Evolutionary conservation across 1,139 yeast genomes (phyloP), one percentile per base, ranked within the genome.

Genomic region (Taphrina confusa): DNA sequence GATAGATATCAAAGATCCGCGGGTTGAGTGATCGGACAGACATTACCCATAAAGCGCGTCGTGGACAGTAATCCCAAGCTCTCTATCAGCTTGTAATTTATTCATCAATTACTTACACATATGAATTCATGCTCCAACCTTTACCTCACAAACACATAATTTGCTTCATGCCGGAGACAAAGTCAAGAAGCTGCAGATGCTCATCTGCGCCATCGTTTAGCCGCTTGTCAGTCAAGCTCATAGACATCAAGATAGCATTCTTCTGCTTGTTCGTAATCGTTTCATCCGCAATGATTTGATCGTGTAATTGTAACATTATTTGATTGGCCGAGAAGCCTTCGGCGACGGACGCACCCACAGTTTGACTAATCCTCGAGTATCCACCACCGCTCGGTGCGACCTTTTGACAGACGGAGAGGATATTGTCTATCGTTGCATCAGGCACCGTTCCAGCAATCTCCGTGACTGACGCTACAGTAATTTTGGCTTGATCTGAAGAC

Each of bases 401-500:
- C 16, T 31, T 31, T 42, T 65, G 60, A 72, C 61, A 79, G 63
- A 78, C 70, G 0, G 69, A 66, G 0, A 84, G 68, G 12, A 89
- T 71, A 1, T 74, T 68, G 1, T 74, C 69, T 8, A 90, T 71
- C 1, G 80, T 72, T 0, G 73, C 71, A n/a, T 77, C 78, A 1
- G 94, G 89, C 2, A 92, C 83, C 1, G 87, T 81, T 0, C 98
- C 99, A 0, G 97, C 91, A 33, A 92, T 81, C 68, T 92, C 97
- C 63, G 82, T 74, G 23, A 85, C 78, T 14, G 79, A 74, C 1
- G 67, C 67, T 0, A 76, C 72, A 0, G 85, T 75, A 16, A 85
- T 77, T 1, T 65, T 66, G 14, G 64, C 63, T 23, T 33, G 42
- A 20, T 44, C 56, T 2, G 22, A 23, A 27, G 62, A 52, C 44